Evolutionary conservation across 1,284 basidiomycete species (phyloP).

Genomic region (Irpex sp.): DNA sequence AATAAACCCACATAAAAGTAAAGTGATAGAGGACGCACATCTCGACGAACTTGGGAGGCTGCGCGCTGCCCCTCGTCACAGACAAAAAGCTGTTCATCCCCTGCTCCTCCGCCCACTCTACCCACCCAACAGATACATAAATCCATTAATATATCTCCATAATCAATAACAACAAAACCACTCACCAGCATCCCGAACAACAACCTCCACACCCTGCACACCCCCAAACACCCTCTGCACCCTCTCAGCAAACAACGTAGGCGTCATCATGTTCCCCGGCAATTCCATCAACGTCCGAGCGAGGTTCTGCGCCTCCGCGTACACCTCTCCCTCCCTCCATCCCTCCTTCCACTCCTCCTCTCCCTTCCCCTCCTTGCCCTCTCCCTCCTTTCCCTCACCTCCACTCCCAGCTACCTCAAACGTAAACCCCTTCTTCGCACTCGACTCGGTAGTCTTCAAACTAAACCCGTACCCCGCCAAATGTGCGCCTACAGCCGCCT

Average conservation of each 20-base stretch:
- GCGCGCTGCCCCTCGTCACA: constrained; percentile 78
- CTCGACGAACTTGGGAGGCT: constrained; percentile 87
- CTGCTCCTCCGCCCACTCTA: constrained; percentile 78
- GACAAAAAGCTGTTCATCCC: constrained; percentile 89
- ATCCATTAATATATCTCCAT: constrained; percentile 1
- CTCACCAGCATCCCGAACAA: constrained; percentile 73
- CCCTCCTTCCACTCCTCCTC: constrained; percentile 32
- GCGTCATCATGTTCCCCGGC: constrained; percentile 82
- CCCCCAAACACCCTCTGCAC: constrained; percentile 67
- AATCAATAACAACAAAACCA: neutral
- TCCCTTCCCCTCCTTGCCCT: constrained; percentile 13
- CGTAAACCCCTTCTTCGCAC: no score
- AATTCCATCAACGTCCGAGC: constrained; percentile 85
- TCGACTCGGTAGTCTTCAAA: constrained; percentile 53
- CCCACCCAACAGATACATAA: no score
- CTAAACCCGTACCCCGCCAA: constrained; percentile 73
- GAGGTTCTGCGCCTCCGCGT: constrained; percentile 81
- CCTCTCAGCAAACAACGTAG: constrained; percentile 76
- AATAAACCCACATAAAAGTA: neutral
- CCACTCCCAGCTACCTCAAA: no score
- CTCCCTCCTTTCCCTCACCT: no score
- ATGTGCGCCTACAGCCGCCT: constrained; percentile 78
- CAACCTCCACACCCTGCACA: constrained; percentile 66
- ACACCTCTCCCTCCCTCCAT: constrained; percentile 72
- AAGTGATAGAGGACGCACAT: constrained; percentile 47